A percentile compares a stretch with the other conserved stretches of the same genome.
Conservation (phyloP, 306 rosid genomes). For the Quillaja saponaria region DNA sequence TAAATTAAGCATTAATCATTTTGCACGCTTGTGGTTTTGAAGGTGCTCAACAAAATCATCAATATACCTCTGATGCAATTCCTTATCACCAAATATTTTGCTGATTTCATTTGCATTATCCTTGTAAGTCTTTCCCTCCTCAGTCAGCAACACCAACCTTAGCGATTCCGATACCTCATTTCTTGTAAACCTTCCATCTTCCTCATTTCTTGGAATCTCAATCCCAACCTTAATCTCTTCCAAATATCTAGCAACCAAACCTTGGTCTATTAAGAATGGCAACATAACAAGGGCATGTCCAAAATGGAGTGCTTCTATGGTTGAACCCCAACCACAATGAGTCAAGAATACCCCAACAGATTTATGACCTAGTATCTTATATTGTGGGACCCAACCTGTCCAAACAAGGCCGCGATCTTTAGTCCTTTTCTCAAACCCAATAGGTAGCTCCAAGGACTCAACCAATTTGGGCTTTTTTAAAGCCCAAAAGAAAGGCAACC, state of each 20-base stretch:
- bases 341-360: slow-evolving; percentile 46
- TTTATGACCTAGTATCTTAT: slow-evolving; percentile 40
- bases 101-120: slow-evolving; percentile 33
- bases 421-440: slow-evolving; percentile 49
- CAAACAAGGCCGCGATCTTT: slow-evolving; percentile 42
- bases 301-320: slow-evolving; percentile 20
- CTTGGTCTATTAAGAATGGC: slow-evolving; percentile 25
- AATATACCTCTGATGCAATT: slow-evolving; percentile 21
- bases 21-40: neutral
- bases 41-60: slow-evolving; percentile 33
- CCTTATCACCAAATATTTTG: slow-evolving; percentile 17
- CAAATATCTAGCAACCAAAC: slow-evolving; percentile 28
- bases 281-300: slow-evolving; percentile 24
- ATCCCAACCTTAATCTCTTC: slow-evolving; percentile 35
- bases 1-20: no score
- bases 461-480: slow-evolving; percentile 25
- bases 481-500: slow-evolving; percentile 44
- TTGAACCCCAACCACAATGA: slow-evolving; percentile 54
- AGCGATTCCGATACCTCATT: slow-evolving; percentile 29
- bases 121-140: slow-evolving; percentile 38
- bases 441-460: slow-evolving; percentile 30
- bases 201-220: slow-evolving; percentile 33
- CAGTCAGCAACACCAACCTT: slow-evolving; percentile 33
- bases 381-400: slow-evolving; percentile 41
- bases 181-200: slow-evolving; percentile 33